Evolutionary conservation across 192 early-diverging fungal genomes (phyloP).

Genomic region (Entomortierella beljakovae): DNA sequence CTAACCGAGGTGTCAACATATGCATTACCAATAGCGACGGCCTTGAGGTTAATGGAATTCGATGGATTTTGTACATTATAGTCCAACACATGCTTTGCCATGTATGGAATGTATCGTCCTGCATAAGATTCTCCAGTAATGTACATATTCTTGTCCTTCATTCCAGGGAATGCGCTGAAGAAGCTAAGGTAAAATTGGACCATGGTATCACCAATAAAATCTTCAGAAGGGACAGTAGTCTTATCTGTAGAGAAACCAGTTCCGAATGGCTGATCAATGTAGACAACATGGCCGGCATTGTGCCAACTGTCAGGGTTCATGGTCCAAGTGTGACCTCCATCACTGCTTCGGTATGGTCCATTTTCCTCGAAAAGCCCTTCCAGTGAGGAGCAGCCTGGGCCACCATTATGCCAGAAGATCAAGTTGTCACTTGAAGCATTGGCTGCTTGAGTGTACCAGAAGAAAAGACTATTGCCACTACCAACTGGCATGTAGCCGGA

Average conservation of each 20-base stretch:
- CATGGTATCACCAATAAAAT: background rate
- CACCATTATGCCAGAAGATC: background rate
- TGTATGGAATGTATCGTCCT: background rate
- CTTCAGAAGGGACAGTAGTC: background rate
- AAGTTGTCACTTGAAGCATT: background rate
- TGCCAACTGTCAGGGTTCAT: background rate
- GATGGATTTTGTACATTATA: background rate
- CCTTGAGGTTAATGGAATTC: background rate
- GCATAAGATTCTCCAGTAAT: background rate
- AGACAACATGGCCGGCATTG: background rate
- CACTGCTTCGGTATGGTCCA: background rate
- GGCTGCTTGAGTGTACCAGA: background rate
- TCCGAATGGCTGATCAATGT: background rate
- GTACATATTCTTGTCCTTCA: background rate
- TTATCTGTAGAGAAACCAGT: background rate
- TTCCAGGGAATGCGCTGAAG: background rate
- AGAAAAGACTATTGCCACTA: background rate
- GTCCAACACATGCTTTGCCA: background rate
- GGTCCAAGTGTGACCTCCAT: background rate
- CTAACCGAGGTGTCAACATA: background rate
- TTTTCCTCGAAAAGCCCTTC: background rate
- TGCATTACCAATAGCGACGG: background rate
- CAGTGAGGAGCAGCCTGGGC: background rate
- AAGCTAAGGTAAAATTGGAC: background rate
- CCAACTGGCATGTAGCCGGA: background rate